These are phyloP conservation scores for Sphagnum magellanicum DNA, from an alignment of 228 moss, liverwort and hornwort species.

Conservation along the genomic window DNA sequence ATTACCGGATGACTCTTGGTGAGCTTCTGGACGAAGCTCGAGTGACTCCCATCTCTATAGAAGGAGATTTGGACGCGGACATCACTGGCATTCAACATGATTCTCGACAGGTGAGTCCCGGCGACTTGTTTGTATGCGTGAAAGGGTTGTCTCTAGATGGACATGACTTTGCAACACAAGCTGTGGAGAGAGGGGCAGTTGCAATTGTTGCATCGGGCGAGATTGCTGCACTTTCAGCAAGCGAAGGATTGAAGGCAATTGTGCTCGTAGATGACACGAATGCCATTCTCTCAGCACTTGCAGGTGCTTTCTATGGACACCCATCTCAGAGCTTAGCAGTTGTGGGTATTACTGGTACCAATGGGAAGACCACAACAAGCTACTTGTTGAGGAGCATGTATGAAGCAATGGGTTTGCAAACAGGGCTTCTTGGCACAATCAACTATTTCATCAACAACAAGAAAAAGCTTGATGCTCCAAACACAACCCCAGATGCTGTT, in stretches of 20 bases:
- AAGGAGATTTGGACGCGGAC: slow-evolving; percentile 84
- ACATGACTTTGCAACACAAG: slow-evolving; percentile 57
- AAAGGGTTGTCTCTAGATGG: slow-evolving; percentile 70
- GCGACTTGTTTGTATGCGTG: slow-evolving; percentile 89
- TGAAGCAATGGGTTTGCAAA: slow-evolving; percentile 73
- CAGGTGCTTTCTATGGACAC: slow-evolving; percentile 84
- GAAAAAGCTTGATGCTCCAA: slow-evolving; percentile 69
- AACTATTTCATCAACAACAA: slow-evolving; percentile 67
- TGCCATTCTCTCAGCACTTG: slow-evolving; percentile 72
- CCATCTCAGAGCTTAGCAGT: slow-evolving; percentile 77
- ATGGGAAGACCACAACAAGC: slow-evolving; percentile 92
- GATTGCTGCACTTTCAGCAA: slow-evolving; percentile 10
- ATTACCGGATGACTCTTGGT: slow-evolving; percentile 66
- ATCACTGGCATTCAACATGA: slow-evolving; percentile 87
- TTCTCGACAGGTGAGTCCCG: slow-evolving; percentile 62
- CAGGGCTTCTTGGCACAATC: slow-evolving; percentile 87
- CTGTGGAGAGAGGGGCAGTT: slow-evolving; percentile 79
- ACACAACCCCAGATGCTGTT: slow-evolving; percentile 86
- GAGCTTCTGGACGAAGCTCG: slow-evolving; percentile 89
- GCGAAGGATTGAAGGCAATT: slow-evolving; percentile 59
- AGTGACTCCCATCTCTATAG: slow-evolving; percentile 75
- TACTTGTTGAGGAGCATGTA: slow-evolving; percentile 82
- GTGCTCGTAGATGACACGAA: slow-evolving; percentile 79
- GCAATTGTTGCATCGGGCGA: slow-evolving; percentile 68
- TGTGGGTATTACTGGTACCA: slow-evolving; percentile 93